Conservation (phyloP, 1,284 basidiomycete genomes). For the Veloboletus limbatus region DNA sequence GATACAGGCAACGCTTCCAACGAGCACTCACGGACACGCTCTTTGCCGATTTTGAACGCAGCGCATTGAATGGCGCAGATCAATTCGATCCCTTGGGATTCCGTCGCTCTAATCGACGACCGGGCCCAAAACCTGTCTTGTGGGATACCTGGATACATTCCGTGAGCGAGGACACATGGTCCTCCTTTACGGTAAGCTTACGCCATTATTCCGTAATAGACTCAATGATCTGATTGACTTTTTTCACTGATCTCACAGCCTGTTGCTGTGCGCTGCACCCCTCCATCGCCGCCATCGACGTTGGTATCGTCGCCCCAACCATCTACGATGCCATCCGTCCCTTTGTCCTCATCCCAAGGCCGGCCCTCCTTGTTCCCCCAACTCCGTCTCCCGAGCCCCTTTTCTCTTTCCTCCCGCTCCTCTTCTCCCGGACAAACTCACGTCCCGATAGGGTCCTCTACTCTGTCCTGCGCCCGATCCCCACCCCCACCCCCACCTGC, state of each 20-base stretch:
- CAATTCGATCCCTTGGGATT: constrained; percentile 2
- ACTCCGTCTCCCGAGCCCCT: constrained; percentile 5
- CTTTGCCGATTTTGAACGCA: constrained; percentile 30
- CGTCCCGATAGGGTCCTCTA: neutral
- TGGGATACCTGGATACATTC: constrained; percentile 18
- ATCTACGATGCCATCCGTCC: neutral
- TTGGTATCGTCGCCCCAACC: neutral
- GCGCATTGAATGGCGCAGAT: neutral
- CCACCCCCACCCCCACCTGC: neutral
- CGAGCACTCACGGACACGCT: constrained; percentile 49
- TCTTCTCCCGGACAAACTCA: neutral
- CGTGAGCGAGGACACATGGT: constrained; percentile 4
- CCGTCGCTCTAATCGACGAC: constrained; percentile 6
- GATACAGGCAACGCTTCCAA: constrained; percentile 50
- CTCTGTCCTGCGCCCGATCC: neutral
- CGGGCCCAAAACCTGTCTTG: constrained; percentile 18
- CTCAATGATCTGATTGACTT: neutral
- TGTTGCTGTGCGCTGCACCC: constrained; percentile 12
- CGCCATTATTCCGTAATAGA: neutral
- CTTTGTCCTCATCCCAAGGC: neutral
- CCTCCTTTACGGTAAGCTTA: constrained; percentile 18
- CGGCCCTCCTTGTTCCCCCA: constrained; percentile 11
- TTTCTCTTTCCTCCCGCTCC: neutral
- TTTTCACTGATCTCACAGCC: constrained; percentile 14
- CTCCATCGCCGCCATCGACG: neutral